Evolutionary conservation across 2,329 filamentous ascomycete genomes (phyloP), one percentile per base, ranked within the genome.

Genomic region (Scytalidium sp.): DNA sequence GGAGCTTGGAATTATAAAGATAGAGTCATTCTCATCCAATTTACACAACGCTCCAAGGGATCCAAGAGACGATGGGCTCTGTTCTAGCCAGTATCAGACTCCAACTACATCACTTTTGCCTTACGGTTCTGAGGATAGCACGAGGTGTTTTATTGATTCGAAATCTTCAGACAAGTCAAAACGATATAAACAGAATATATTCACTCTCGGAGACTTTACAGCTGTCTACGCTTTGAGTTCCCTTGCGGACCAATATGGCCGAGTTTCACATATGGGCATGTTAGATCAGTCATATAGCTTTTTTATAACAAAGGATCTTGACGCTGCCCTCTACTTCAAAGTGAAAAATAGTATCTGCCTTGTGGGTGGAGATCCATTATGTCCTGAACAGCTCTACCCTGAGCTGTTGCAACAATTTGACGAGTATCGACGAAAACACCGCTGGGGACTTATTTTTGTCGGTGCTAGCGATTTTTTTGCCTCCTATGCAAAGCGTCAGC

Each of bases 191-290:
- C 6, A 70, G 23, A 46, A 25, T 19, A 61, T 66, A 5, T 66
- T 64, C 48, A 60, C 53, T 3, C 56, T 69, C 1, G 50, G 60
- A 9, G 66, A 69, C 39, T 64, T 69, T 48, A 55, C 58, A n/a
- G 63, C 64, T 0, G 57, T 67, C 43, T 57, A 58, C 7, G 61
- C 64, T 13, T 56, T 70, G 13, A 55, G 64, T 36, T 47, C 51
- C 1, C 59, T 73, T 1, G 61, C 67, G 2, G 56, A 55, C 3
- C 54, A 56, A 10, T 67, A 71, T 51, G 69, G 70, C 6, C 61
- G 63, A 15, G 67, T 70, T 1, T 70, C 70, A 4, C 68, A 73
- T 49, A 72, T 72, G 70, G 69, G 68, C 2, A 64, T 73, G n/a
- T 63, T 71, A 1, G 70, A 73, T 41, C 64, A 56, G 7, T 70